Conservation (phyloP, 202 grass and related monocot species). For the Alloteropsis angusta region DNA sequence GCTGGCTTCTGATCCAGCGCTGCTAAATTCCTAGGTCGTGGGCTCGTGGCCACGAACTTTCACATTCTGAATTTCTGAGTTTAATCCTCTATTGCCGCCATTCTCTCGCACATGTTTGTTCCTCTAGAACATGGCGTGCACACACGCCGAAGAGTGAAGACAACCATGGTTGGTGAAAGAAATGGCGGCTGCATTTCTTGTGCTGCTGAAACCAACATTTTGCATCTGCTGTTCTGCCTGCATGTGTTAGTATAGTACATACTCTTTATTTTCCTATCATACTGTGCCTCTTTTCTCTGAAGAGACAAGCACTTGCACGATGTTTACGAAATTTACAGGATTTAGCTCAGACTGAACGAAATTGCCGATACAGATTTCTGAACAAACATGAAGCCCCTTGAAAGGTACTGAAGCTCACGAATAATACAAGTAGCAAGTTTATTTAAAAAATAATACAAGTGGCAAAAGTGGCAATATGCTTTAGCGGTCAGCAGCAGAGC, state of each 20-base stretch:
- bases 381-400: not conserved
- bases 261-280: not conserved
- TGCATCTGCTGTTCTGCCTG: not conserved
- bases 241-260: not conserved
- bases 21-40: not conserved
- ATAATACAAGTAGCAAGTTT: not conserved
- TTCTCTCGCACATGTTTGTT: slow-evolving; percentile 10
- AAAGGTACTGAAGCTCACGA: not conserved
- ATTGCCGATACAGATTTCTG: not conserved
- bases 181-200: no score
- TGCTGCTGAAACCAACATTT: not conserved
- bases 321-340: not conserved
- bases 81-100: not conserved
- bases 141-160: slow-evolving; percentile 13
- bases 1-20: not conserved
- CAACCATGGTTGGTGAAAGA: not conserved
- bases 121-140: not conserved
- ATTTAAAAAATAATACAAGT: not conserved
- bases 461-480: not conserved
- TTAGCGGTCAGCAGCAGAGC: not conserved
- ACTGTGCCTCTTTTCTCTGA: not conserved
- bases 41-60: not conserved
- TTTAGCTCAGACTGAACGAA: not conserved
- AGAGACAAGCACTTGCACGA: not conserved
- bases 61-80: not conserved